A percentile compares a stretch with the other conserved stretches of the same genome.
phyloP scores from a whole-genome alignment of 139 green algal species.

The Tetradesmus obliquus region DNA sequence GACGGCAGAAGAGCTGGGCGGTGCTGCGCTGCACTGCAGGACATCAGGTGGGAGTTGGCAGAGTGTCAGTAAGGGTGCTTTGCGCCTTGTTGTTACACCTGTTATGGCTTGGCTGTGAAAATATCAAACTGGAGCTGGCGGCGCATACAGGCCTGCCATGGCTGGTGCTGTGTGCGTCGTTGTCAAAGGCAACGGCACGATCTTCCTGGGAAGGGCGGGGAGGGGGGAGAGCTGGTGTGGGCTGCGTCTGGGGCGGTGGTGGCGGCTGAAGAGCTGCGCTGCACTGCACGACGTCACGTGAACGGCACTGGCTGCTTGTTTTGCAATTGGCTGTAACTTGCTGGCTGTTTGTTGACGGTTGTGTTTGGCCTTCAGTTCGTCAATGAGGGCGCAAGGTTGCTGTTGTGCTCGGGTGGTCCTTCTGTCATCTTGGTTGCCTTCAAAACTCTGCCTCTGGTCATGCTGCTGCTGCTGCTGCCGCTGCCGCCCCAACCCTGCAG shows the following conservation, averaged over 20 bases:
- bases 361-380: too few species aligned
- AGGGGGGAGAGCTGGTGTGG: constrained; percentile 53
- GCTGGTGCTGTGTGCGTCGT: constrained; percentile 85
- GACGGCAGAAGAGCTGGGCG: constrained; percentile 90
- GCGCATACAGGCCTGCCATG: constrained; percentile 86
- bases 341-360: too few species aligned
- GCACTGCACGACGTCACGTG: constrained; percentile 83
- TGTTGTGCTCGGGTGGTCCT: too few species aligned
- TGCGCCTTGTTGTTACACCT: neutral
- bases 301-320: too few species aligned
- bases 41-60: constrained; percentile 62
- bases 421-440: too few species aligned
- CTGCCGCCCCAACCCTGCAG: constrained; percentile 27
- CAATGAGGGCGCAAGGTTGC: too few species aligned
- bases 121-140: constrained; percentile 84
- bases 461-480: neutral
- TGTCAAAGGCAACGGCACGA: constrained; percentile 69
- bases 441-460: neutral
- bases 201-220: constrained; percentile 54
- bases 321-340: too few species aligned
- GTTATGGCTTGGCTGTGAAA: constrained; percentile 88
- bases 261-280: constrained; percentile 90
- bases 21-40: constrained; percentile 87
- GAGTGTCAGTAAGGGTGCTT: neutral
- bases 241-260: constrained; percentile 94